A percentile compares a stretch with the other conserved stretches of the same genome.
Conservation (phyloP, 75 land plant genomes). For the Selaginella moellendorffii region DNA sequence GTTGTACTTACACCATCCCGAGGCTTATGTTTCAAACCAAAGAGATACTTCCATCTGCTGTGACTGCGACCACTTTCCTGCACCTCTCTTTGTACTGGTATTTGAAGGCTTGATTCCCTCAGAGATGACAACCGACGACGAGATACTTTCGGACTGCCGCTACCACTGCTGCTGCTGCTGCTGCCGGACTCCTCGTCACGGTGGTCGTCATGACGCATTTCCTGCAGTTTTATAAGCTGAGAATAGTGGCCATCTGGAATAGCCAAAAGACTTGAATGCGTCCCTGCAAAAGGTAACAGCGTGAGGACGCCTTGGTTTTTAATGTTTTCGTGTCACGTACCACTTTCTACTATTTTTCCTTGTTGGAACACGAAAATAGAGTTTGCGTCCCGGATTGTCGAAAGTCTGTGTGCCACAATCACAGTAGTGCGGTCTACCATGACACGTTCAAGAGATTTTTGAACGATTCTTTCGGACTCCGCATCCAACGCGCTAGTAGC, state of each 20-base stretch:
- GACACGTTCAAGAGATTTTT: slow-evolving; percentile 2
- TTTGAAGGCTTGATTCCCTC: background rate
- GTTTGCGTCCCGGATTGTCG: background rate
- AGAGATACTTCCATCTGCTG: no score
- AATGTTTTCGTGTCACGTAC: background rate
- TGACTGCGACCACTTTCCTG: no score
- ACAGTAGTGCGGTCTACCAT: slow-evolving; percentile 1
- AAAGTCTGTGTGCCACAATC: background rate
- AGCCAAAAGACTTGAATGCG: background rate
- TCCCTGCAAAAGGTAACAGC: background rate
- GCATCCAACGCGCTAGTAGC: slow-evolving; percentile 9
- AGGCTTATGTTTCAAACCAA: no score
- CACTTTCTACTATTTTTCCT: slow-evolving; percentile 4
- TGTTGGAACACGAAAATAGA: background rate
- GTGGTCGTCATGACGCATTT: background rate
- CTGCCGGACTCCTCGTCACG: background rate
- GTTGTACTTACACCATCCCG: no score
- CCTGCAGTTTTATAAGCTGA: slow-evolving; percentile 3
- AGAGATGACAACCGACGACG: background rate
- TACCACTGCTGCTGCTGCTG: background rate
- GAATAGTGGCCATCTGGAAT: background rate
- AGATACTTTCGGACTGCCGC: background rate
- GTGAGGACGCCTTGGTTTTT: background rate
- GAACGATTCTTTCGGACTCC: background rate
- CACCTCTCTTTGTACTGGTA: background rate